Evolutionary conservation across 495 filamentous ascomycete species (phyloP).

Genomic region (Hypoxylon cercidicola): DNA sequence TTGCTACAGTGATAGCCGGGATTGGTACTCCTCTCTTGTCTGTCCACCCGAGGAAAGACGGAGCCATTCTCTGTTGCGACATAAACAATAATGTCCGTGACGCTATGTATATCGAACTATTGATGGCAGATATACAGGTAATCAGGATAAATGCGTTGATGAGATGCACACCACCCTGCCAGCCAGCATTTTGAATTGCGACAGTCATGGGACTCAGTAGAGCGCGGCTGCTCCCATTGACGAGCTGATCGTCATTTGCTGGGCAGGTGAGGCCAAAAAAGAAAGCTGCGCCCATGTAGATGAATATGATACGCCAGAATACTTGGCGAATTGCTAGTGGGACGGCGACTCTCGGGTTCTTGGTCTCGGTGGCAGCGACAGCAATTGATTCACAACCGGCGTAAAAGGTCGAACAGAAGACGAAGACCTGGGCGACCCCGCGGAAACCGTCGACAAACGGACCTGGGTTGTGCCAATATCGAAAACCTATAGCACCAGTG

Average conservation of each 20-base stretch:
- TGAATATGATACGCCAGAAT: conserved; percentile 79
- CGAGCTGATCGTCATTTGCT: conserved; percentile 55
- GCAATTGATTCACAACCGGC: conserved; percentile 80
- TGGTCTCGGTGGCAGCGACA: conserved; percentile 78
- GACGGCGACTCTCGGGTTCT: conserved; percentile 75
- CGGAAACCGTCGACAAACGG: conserved; percentile 75
- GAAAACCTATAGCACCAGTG: conserved; percentile 63
- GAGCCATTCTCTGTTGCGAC: conserved; percentile 72
- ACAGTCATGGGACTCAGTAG: conserved; percentile 69
- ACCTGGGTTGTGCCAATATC: conserved; percentile 75
- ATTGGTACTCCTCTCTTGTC: conserved; percentile 73
- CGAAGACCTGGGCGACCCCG: conserved; percentile 66
- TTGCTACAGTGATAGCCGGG: conserved; percentile 69
- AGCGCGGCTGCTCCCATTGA: conserved; percentile 60
- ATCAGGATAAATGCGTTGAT: conserved; percentile 79
- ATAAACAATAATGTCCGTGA: conserved; percentile 74
- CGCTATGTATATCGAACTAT: conserved; percentile 74
- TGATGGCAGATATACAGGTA: conserved; percentile 74
- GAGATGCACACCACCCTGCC: conserved; percentile 65
- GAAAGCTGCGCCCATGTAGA: conserved; percentile 77
- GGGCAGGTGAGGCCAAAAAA: conserved; percentile 73
- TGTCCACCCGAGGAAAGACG: conserved; percentile 70
- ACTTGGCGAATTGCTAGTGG: conserved; percentile 79
- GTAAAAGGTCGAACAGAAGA: conserved; percentile 77
- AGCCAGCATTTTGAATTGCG: conserved; percentile 67